Percentiles rank a stretch among this genome's conserved stretches.
phyloP scores from a whole-genome alignment of 106 monocot genomes.

The Agapanthus africanus region DNA sequence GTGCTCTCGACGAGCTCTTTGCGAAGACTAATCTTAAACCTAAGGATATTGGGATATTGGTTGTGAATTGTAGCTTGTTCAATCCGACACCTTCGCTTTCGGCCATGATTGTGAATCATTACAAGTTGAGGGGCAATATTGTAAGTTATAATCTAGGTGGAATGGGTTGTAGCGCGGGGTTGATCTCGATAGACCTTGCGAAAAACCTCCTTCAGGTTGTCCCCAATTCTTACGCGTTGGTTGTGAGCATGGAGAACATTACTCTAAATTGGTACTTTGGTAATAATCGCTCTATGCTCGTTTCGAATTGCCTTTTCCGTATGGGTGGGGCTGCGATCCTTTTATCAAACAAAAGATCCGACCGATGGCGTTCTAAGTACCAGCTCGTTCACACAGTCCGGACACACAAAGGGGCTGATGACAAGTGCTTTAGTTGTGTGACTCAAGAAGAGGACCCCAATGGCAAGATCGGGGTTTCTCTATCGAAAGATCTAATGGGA shows the following conservation, averaged over 20 bases:
- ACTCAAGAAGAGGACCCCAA: slow-evolving; percentile 19
- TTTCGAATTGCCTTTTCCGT: slow-evolving; percentile 29
- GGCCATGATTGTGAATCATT: slow-evolving; percentile 29
- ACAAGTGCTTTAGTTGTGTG: slow-evolving; percentile 24
- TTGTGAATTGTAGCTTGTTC: slow-evolving; percentile 41
- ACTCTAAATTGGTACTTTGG: slow-evolving; percentile 32
- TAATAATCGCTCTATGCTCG: slow-evolving; percentile 24
- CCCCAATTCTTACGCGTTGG: slow-evolving; percentile 23
- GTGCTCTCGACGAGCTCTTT: slow-evolving; percentile 29
- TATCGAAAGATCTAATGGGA: slow-evolving; percentile 26
- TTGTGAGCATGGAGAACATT: slow-evolving; percentile 32
- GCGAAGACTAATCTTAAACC: slow-evolving; percentile 24
- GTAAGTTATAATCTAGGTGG: slow-evolving; percentile 25
- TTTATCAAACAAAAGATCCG: slow-evolving; percentile 17
- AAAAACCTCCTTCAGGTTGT: slow-evolving; percentile 16
- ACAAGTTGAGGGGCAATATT: slow-evolving; percentile 31
- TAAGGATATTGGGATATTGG: slow-evolving; percentile 23
- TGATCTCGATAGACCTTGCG: slow-evolving; percentile 33
- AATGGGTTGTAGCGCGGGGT: slow-evolving; percentile 39
- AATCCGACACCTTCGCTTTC: slow-evolving; percentile 35
- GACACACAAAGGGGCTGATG: slow-evolving; percentile 25
- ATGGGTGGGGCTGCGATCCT: slow-evolving; percentile 29
- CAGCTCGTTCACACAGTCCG: slow-evolving; percentile 21
- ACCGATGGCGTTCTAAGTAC: slow-evolving; percentile 20
- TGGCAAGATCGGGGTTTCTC: slow-evolving; percentile 19